Conservation (phyloP, 2,329 filamentous ascomycete species). For the Trichoderma harzianum region DNA sequence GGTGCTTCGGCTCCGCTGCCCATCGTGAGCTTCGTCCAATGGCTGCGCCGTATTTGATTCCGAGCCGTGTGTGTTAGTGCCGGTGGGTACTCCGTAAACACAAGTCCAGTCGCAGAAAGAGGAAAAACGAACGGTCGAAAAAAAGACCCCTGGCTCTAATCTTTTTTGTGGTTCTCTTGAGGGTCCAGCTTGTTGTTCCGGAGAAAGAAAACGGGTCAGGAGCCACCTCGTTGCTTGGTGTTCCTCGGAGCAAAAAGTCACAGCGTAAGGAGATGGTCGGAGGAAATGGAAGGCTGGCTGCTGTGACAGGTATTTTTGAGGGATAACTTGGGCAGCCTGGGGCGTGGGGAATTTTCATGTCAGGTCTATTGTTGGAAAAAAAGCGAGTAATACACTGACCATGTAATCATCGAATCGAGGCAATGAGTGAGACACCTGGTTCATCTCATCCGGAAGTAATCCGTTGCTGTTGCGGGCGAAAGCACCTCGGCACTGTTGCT, state of each 20-base stretch:
- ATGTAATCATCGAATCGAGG: not conserved
- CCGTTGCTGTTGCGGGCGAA: not conserved
- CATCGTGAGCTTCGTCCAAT: not conserved
- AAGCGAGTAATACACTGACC: not conserved
- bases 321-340: not conserved
- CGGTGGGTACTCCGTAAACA: not conserved
- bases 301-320: not conserved
- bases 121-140: not conserved
- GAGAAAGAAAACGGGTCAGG: not conserved
- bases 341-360: not conserved
- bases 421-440: not conserved
- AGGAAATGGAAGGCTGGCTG: not conserved
- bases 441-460: not conserved
- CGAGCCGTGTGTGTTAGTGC: constrained; percentile 1
- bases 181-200: not conserved
- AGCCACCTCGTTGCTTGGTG: not conserved
- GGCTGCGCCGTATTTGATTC: not conserved
- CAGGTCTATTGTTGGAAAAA: not conserved
- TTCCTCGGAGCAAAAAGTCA: not conserved
- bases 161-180: not conserved
- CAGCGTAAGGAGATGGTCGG: not conserved
- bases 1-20: not conserved
- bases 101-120: not conserved
- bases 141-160: not conserved
- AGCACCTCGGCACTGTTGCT: not conserved